phyloP scores from a whole-genome alignment of 495 filamentous ascomycete genomes.

The Sordaria brevicollis region DNA sequence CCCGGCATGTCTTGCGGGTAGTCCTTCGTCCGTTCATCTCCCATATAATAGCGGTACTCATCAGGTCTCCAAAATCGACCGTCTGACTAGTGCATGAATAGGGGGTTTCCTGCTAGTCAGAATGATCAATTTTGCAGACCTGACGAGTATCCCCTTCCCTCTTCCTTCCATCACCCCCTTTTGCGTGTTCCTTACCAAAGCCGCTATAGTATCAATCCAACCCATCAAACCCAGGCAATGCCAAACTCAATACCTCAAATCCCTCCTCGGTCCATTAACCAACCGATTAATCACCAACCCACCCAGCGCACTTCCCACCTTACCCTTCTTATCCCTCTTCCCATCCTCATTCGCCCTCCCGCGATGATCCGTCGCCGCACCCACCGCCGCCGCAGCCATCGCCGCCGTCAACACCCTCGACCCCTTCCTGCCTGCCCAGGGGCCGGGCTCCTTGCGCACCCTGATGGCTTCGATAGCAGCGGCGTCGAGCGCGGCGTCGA shows the following conservation, averaged over 20 bases:
- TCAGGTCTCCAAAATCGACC: too few relatives aligned
- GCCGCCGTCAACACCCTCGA: constrained; percentile 33
- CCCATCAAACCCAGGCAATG: neutral
- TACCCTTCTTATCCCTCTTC: constrained; percentile 6
- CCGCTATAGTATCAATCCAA: too few relatives aligned
- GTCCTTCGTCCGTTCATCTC: too few relatives aligned
- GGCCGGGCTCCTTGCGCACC: constrained; percentile 31
- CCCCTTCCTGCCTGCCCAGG: constrained; percentile 30
- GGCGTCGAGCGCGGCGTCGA: constrained; percentile 27
- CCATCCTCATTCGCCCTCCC: neutral
- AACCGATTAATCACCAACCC: constrained; percentile 21
- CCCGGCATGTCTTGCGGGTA: too few relatives aligned
- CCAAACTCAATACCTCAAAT: constrained; percentile 2
- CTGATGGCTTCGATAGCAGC: constrained; percentile 33
- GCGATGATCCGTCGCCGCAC: constrained; percentile 19
- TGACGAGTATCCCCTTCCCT: too few relatives aligned
- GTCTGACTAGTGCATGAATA: too few relatives aligned
- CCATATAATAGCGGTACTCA: too few relatives aligned
- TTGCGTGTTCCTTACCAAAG: too few relatives aligned
- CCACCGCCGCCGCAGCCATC: constrained; percentile 29
- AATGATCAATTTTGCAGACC: too few relatives aligned
- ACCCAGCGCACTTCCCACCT: constrained; percentile 10
- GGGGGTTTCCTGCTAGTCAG: too few relatives aligned
- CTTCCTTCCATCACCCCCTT: neutral
- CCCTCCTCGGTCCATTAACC: constrained; percentile 18